A percentile compares a stretch with the other conserved stretches of the same genome.
Evolutionary conservation across 2,329 filamentous ascomycete genomes (phyloP).

Genomic region (Scytalidium lignicola): DNA sequence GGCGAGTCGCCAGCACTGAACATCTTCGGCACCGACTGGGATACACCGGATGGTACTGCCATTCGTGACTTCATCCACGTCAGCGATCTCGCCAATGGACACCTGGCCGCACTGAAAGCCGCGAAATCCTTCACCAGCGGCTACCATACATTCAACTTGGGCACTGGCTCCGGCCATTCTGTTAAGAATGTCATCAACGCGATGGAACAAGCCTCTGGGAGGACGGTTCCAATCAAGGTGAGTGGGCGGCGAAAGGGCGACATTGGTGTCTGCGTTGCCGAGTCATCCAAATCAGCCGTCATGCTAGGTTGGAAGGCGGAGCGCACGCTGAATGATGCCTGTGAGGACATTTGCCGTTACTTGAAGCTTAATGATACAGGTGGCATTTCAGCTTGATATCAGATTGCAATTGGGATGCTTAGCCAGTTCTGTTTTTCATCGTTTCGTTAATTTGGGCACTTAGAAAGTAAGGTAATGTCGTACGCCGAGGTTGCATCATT

Average conservation of each 20-base stretch:
- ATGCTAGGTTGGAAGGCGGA: constrained; percentile 35
- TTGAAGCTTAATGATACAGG: too few relatives aligned
- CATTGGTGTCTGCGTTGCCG: constrained; percentile 36
- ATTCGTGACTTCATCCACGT: constrained; percentile 64
- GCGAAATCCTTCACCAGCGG: constrained; percentile 28
- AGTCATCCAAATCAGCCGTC: constrained; percentile 29
- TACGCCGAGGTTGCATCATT: too few relatives aligned
- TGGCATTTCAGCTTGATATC: too few relatives aligned
- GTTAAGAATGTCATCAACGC: constrained; percentile 35
- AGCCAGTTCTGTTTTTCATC: too few relatives aligned
- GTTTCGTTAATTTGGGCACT: too few relatives aligned
- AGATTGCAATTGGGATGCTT: too few relatives aligned
- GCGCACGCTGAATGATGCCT: constrained; percentile 9
- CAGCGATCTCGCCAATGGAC: constrained; percentile 55
- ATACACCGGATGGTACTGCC: constrained; percentile 58
- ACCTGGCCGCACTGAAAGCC: constrained; percentile 51
- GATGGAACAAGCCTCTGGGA: constrained; percentile 30
- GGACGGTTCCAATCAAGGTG: constrained; percentile 29
- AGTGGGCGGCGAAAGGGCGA: constrained; percentile 33
- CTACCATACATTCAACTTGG: constrained; percentile 39
- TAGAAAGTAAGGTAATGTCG: too few relatives aligned
- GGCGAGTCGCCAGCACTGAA: constrained; percentile 46
- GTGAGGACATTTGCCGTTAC: constrained; percentile 11
- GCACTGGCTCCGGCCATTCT: constrained; percentile 36
- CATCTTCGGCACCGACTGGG: constrained; percentile 59